These are phyloP conservation scores for Acanthamoeba healyi DNA, from an alignment of 208 protist species.

Conservation along the genomic window DNA sequence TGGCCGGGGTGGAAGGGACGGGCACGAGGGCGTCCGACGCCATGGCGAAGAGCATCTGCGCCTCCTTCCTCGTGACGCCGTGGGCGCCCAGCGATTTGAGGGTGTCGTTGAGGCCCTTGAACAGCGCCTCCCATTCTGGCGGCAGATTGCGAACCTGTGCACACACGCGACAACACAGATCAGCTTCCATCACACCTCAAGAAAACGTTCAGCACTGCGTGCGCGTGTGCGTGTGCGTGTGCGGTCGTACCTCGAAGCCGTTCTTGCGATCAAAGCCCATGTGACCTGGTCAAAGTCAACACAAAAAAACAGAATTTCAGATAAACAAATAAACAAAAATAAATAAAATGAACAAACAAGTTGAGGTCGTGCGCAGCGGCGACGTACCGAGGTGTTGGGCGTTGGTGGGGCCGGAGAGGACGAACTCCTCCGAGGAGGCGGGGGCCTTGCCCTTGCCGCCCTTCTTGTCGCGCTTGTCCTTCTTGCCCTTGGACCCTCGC, in stretches of 20 bases:
- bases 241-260: background rate
- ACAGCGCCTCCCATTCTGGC: conserved; percentile 19
- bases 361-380: background rate
- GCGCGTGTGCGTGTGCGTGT: background rate
- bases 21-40: conserved; percentile 15
- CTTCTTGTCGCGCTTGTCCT: background rate
- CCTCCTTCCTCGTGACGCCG: conserved; percentile 29
- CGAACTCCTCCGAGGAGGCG: conserved; percentile 12
- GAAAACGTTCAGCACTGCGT: no score
- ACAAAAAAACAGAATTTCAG: background rate
- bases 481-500: background rate
- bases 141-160: conserved; percentile 12
- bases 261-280: conserved; percentile 55
- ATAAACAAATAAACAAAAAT: background rate
- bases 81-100: conserved; percentile 23
- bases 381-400: conserved; percentile 24
- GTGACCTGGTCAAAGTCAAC: background rate
- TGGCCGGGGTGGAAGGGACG: background rate
- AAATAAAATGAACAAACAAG: background rate
- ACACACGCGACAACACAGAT: background rate
- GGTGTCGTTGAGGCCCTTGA: conserved; percentile 46
- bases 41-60: conserved; percentile 55
- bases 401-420: conserved; percentile 27
- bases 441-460: background rate
- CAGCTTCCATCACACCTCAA: background rate